phyloP scores from a whole-genome alignment of 1,139 yeast species.

The Candida frijolesensis region DNA sequence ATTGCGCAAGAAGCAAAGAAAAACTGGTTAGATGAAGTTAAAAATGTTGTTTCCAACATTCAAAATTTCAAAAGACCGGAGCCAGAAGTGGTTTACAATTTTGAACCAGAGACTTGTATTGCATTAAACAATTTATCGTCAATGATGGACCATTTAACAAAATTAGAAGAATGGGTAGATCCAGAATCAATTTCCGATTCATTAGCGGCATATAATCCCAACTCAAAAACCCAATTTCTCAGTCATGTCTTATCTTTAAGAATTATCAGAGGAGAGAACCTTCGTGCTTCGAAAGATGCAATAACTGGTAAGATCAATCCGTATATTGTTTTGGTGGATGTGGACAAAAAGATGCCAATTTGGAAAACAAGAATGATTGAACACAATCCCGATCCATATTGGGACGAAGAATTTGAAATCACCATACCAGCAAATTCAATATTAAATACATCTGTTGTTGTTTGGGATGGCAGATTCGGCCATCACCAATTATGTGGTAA shows the following conservation, averaged over 20 bases:
- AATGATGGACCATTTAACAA: slow-evolving; percentile 58
- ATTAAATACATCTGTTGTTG: slow-evolving; percentile 55
- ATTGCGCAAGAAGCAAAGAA: slow-evolving; percentile 13
- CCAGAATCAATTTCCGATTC: slow-evolving; percentile 61
- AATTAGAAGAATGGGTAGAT: slow-evolving; percentile 61
- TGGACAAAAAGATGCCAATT: slow-evolving; percentile 55
- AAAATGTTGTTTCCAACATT: slow-evolving; percentile 50
- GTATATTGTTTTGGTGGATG: slow-evolving; percentile 69
- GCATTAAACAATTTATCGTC: slow-evolving; percentile 71
- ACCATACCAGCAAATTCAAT: slow-evolving; percentile 42
- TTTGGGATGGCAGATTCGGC: slow-evolving; percentile 71
- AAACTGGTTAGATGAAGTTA: slow-evolving; percentile 49
- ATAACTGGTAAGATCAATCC: slow-evolving; percentile 55
- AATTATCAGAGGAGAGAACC: slow-evolving; percentile 69
- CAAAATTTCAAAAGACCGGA: slow-evolving; percentile 34
- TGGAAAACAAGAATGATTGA: slow-evolving; percentile 72
- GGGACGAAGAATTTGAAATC: slow-evolving; percentile 89
- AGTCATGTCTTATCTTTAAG: slow-evolving; percentile 68
- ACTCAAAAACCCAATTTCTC: slow-evolving; percentile 30
- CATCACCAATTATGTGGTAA: slow-evolving; percentile 74
- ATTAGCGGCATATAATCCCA: slow-evolving; percentile 38
- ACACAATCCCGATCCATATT: slow-evolving; percentile 69
- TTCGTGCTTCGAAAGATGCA: slow-evolving; percentile 40
- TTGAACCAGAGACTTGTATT: slow-evolving; percentile 68
- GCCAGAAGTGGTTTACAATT: slow-evolving; percentile 59